Percentiles rank a stretch among this genome's conserved stretches.
Evolutionary conservation across 805 yeast genomes (phyloP).

Genomic region (Kregervanrija delftensis): DNA sequence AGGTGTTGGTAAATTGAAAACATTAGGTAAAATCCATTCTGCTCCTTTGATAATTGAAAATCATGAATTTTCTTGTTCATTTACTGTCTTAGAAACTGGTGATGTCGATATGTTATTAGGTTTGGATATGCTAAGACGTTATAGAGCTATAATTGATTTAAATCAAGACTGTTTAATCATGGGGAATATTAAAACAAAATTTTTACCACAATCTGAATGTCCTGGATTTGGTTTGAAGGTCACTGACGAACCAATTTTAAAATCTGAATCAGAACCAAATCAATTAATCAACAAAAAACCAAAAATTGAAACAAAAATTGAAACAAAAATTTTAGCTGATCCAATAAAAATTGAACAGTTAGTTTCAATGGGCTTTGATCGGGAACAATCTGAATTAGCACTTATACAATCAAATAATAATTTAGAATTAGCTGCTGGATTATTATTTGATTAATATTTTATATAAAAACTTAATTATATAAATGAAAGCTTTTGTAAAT

Average conservation of each 20-base stretch:
- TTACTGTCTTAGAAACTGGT: slow-evolving; percentile 63
- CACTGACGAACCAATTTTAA: no score
- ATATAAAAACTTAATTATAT: neutral
- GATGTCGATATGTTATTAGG: slow-evolving; percentile 74
- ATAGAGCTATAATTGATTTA: slow-evolving; percentile 77
- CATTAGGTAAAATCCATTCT: slow-evolving; percentile 80
- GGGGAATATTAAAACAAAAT: slow-evolving; percentile 67
- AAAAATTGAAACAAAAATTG: neutral
- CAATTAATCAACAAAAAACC: neutral
- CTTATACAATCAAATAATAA: slow-evolving; percentile 65
- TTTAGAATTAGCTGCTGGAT: slow-evolving; percentile 79
- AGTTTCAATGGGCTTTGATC: slow-evolving; percentile 64
- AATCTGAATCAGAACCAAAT: no score
- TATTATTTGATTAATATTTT: slow-evolving; percentile 39
- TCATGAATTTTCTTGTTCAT: slow-evolving; percentile 56
- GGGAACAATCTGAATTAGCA: slow-evolving; percentile 58
- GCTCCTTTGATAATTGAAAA: slow-evolving; percentile 78
- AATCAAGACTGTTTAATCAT: slow-evolving; percentile 56
- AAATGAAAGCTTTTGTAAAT: slow-evolving; percentile 25
- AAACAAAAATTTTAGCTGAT: neutral
- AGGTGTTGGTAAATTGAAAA: slow-evolving; percentile 82
- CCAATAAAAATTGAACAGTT: slow-evolving; percentile 31
- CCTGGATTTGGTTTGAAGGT: slow-evolving; percentile 25
- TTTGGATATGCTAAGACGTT: slow-evolving; percentile 83
- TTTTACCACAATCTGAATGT: slow-evolving; percentile 67